phyloP scores from a whole-genome alignment of 768 basidiomycete species.

The Calocybe indica region DNA sequence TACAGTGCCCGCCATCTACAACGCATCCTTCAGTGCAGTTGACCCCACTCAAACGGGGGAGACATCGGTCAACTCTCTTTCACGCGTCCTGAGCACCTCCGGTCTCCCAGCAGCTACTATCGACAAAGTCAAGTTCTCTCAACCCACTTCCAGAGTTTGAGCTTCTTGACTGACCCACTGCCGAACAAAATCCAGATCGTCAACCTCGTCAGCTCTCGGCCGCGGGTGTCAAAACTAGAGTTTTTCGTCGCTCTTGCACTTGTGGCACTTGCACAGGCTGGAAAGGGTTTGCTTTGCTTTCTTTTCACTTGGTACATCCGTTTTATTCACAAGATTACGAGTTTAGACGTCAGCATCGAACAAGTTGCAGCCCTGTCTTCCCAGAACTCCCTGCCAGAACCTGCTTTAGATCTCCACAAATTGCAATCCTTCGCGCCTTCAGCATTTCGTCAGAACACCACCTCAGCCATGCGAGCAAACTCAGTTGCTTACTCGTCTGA shows the following conservation, averaged over 20 bases:
- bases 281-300: constrained; percentile 51
- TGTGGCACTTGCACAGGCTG: constrained; percentile 79
- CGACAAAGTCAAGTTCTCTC: constrained; percentile 53
- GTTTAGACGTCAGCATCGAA: constrained; percentile 73
- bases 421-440: too few relatives aligned
- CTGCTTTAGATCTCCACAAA: background rate
- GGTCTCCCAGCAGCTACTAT: constrained; percentile 75
- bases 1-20: constrained; percentile 74
- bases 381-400: constrained; percentile 44
- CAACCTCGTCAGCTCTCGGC: constrained; percentile 76
- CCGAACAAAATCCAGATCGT: constrained; percentile 61
- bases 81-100: constrained; percentile 74
- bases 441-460: too few relatives aligned
- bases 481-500: constrained; percentile 45
- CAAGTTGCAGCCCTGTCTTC: constrained; percentile 72
- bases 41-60: constrained; percentile 71
- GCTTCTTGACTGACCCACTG: constrained; percentile 3
- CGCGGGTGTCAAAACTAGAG: constrained; percentile 80
- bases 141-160: background rate
- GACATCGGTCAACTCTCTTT: constrained; percentile 76
- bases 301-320: too few relatives aligned
- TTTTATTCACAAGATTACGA: background rate
- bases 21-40: constrained; percentile 63
- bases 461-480: background rate
- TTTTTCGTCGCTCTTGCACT: constrained; percentile 90